Conservation (phyloP, 768 basidiomycete species). For the Hydnomerulius pinastri region DNA sequence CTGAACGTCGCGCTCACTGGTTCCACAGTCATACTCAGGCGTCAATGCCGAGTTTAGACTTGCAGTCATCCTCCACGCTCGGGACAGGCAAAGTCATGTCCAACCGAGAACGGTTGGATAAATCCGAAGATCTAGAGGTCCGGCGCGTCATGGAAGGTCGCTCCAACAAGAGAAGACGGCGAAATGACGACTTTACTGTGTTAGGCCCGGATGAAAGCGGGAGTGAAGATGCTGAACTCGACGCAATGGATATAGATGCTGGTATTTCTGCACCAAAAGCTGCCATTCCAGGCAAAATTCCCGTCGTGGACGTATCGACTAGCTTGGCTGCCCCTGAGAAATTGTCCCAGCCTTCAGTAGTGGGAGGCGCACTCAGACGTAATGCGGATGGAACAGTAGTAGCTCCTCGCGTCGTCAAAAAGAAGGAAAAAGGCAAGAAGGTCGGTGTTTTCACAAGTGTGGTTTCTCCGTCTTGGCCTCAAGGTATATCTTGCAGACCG, state of each 20-base stretch:
- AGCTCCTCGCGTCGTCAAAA: constrained; percentile 48
- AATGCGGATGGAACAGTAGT: constrained; percentile 63
- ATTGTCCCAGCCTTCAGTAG: constrained; percentile 20
- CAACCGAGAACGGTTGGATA: constrained; percentile 59
- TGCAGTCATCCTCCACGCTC: constrained; percentile 82
- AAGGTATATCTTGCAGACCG: constrained; percentile 27
- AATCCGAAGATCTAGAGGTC: constrained; percentile 59
- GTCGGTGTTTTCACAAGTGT: constrained; percentile 39
- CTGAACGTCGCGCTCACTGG: constrained; percentile 16
- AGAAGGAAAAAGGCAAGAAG: constrained; percentile 45
- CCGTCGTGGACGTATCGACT: constrained; percentile 17
- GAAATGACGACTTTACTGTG: constrained; percentile 27
- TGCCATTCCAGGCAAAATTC: not conserved
- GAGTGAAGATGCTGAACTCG: constrained; percentile 37
- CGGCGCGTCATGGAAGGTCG: constrained; percentile 52
- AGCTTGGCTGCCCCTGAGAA: constrained; percentile 13
- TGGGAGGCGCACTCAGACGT: constrained; percentile 68
- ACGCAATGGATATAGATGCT: constrained; percentile 27
- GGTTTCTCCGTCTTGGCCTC: constrained; percentile 3
- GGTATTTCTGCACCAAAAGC: constrained; percentile 11
- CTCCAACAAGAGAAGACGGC: constrained; percentile 51
- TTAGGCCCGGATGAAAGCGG: constrained; percentile 25
- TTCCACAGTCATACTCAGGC: constrained; percentile 73
- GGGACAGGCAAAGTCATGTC: constrained; percentile 71
- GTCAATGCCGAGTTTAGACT: constrained; percentile 54